Conservation (phyloP, 345 rosid species). For the Erucastrum elatum region DNA sequence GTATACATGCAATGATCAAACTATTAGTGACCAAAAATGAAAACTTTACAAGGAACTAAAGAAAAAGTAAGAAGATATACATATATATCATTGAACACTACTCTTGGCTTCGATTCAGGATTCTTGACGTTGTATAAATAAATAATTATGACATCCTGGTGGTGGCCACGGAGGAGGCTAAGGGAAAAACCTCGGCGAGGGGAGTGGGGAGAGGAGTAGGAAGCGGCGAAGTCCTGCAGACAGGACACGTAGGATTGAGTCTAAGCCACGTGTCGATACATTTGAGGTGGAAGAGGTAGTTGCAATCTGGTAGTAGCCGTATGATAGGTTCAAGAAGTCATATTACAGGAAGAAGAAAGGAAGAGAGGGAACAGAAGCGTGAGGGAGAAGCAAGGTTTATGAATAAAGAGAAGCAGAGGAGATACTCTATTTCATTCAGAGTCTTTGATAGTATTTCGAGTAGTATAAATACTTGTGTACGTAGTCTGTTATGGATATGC, state of each 20-base stretch:
- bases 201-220: slow-evolving; percentile 76
- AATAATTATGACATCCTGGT: slow-evolving; percentile 45
- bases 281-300: slow-evolving; percentile 67
- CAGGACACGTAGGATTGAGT: slow-evolving; percentile 71
- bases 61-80: not conserved
- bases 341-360: too few species aligned
- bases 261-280: slow-evolving; percentile 88
- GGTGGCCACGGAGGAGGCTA: slow-evolving; percentile 43
- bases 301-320: slow-evolving; percentile 74
- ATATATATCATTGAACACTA: not conserved
- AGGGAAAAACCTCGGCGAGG: slow-evolving; percentile 74
- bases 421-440: too few species aligned
- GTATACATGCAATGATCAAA: slow-evolving; percentile 13
- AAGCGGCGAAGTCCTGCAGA: slow-evolving; percentile 81
- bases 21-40: slow-evolving; percentile 4
- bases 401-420: too few species aligned
- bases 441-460: too few species aligned
- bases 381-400: too few species aligned
- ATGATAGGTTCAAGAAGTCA: too few species aligned
- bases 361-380: too few species aligned
- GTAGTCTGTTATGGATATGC: too few species aligned
- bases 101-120: not conserved
- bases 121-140: too few species aligned
- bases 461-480: too few species aligned
- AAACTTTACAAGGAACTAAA: not conserved